Evolutionary conservation across 331 rosid genomes (phyloP).

Genomic region (Malus hybrid): DNA sequence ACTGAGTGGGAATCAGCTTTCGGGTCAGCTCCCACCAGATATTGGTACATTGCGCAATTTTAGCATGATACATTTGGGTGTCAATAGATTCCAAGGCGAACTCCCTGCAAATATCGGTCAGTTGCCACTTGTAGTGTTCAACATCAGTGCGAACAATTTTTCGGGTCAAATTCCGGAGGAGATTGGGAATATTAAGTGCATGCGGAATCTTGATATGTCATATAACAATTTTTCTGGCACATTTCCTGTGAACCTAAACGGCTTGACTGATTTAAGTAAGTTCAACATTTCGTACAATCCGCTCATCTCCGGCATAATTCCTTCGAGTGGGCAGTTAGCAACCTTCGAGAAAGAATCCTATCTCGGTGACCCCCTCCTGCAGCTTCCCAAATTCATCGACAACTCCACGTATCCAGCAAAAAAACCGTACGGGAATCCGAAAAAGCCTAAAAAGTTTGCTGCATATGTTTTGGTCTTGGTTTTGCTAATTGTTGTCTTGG

Average conservation of each 20-base stretch:
- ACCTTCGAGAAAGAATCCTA: slow-evolving; percentile 65
- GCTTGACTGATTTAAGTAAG: slow-evolving; percentile 61
- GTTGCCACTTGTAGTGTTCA: slow-evolving; percentile 57
- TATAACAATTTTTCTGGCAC: slow-evolving; percentile 69
- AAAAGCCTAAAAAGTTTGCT: slow-evolving; percentile 27
- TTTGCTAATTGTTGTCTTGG: slow-evolving; percentile 34
- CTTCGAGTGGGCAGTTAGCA: slow-evolving; percentile 52
- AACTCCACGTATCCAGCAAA: slow-evolving; percentile 7
- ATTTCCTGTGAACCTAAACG: slow-evolving; percentile 65
- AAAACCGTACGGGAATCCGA: not conserved
- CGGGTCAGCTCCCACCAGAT: slow-evolving; percentile 60
- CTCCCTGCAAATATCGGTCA: slow-evolving; percentile 55
- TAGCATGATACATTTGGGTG: slow-evolving; percentile 68
- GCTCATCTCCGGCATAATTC: slow-evolving; percentile 46
- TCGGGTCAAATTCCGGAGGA: slow-evolving; percentile 72
- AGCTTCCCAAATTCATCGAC: slow-evolving; percentile 44
- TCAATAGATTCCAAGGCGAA: slow-evolving; percentile 51
- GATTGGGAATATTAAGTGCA: slow-evolving; percentile 48
- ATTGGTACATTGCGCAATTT: slow-evolving; percentile 64
- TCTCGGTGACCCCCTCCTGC: slow-evolving; percentile 54
- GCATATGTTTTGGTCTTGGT: slow-evolving; percentile 28
- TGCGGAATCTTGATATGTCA: slow-evolving; percentile 74
- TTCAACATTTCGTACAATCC: slow-evolving; percentile 88
- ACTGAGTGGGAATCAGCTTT: slow-evolving; percentile 56
- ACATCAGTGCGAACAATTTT: slow-evolving; percentile 50